Base-by-base conservation (phyloP, 108 stramenopile genomes). In the Schizochytrium sp. region DNA sequence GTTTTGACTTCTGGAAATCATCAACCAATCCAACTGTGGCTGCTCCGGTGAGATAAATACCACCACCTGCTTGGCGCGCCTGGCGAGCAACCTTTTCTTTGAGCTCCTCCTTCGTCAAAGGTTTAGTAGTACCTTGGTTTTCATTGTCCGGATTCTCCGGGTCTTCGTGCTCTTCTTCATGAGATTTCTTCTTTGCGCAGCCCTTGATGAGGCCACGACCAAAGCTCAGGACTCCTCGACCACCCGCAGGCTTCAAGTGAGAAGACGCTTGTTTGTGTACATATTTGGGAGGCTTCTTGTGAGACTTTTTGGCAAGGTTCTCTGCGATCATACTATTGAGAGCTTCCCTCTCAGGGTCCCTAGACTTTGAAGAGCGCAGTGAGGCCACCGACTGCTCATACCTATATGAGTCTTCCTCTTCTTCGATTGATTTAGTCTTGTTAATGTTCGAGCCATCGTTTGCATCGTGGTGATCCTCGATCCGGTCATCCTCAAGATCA, bases 21-120 rank as follows among this genome's bases (percentile, higher is more conserved):
- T 83, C 76, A 10, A 38, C 76, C 10, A 83, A 53, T 5, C 76
- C 76, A 40, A 83, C 76, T n/a, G 76, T 83, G 10, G 76, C 76
- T 8, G 76, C 76, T 17, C 76, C 76, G 38, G 76, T 83, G 50
- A 83, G 13, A 53, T 83, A 83, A 5, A 55, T 49, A 53, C 76
- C 76, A 38, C 76, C 76, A 40, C 76, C 76, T 50, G 76, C 76
- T 10, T 55, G 76, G 47, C 76, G 47, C 50, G 76, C 76, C 47
- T 83, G 76, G 50, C 76, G 47, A 8, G 76, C 76, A 28, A 83
- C 55, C 28, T 83, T 83, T 50, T 83, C 15, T 13, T 17, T 83
- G 15, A 83, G 45, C 55, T 83, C 76, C 28, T 83, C 76, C 28
- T 83, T 83, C 38, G 2, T 40, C 15, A 55, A 38, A 5, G 76